These are phyloP conservation scores for Aspergillus nomiae DNA, from an alignment of 2,329 filamentous ascomycete species.

Conservation along the genomic window DNA sequence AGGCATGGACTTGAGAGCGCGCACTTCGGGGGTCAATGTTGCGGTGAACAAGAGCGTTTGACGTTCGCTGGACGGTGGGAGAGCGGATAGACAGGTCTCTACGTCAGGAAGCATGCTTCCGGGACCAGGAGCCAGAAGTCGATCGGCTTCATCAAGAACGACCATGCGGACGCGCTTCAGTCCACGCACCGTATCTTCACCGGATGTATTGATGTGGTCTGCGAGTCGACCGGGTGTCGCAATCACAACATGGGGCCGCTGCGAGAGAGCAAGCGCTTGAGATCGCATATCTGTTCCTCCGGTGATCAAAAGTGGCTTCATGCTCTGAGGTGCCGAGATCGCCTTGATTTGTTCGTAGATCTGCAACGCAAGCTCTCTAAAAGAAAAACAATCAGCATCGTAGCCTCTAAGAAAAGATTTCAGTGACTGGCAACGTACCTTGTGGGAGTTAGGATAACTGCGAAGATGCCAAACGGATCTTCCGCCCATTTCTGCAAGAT, in stretches of 20 bases:
- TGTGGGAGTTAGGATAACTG: slow-evolving; percentile 84
- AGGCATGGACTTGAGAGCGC: slow-evolving; percentile 78
- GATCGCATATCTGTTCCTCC: slow-evolving; percentile 90
- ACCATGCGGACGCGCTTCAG: slow-evolving; percentile 79
- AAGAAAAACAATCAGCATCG: not conserved
- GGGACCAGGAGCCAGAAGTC: slow-evolving; percentile 71
- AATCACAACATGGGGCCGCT: slow-evolving; percentile 87
- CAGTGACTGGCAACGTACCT: slow-evolving; percentile 51
- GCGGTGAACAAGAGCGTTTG: slow-evolving; percentile 96
- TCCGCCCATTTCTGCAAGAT: slow-evolving; percentile 92
- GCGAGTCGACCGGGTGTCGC: slow-evolving; percentile 91
- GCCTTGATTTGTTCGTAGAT: slow-evolving; percentile 97
- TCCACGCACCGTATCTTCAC: slow-evolving; percentile 84
- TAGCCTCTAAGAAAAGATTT: not conserved
- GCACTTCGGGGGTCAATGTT: slow-evolving; percentile 89
- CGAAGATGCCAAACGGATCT: slow-evolving; percentile 90
- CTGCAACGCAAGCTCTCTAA: slow-evolving; percentile 84
- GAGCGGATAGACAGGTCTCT: slow-evolving; percentile 78
- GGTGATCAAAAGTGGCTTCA: slow-evolving; percentile 87
- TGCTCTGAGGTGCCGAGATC: slow-evolving; percentile 80
- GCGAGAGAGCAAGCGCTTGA: slow-evolving; percentile 81
- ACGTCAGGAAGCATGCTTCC: slow-evolving; percentile 96
- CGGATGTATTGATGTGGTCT: slow-evolving; percentile 89
- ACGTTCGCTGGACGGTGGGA: slow-evolving; percentile 76
- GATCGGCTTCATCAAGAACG: slow-evolving; percentile 93